phyloP scores from a whole-genome alignment of 2,329 filamentous ascomycete species.

The Fusarium buharicum region DNA sequence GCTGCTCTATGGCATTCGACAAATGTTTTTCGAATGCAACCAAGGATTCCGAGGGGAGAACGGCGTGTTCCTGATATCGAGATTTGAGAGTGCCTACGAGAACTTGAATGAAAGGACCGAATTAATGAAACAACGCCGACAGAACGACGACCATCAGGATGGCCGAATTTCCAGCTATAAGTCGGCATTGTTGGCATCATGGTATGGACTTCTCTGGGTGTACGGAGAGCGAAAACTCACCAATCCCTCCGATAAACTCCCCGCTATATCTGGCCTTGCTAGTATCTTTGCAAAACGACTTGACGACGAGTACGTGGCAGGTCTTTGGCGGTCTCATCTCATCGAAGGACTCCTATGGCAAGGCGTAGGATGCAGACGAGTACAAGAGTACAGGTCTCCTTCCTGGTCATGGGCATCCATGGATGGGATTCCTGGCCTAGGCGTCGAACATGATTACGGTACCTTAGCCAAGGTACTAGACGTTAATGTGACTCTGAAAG shows the following conservation, averaged over 20 bases:
- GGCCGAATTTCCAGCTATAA: not conserved
- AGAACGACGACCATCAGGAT: no score
- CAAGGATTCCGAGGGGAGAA: not conserved
- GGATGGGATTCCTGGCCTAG: not conserved
- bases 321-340: not conserved
- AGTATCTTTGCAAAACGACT: not conserved
- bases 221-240: not conserved
- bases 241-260: constrained; percentile 10
- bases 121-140: fast-evolving
- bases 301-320: not conserved
- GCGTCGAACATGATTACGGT: fast-evolving
- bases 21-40: constrained; percentile 5
- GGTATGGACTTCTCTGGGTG: not conserved
- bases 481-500: not conserved
- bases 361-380: not conserved
- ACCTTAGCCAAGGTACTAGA: not conserved
- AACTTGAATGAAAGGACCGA: fast-evolving
- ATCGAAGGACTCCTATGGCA: not conserved
- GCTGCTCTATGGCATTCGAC: not conserved
- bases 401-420: constrained; percentile 5
- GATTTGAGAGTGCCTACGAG: not conserved
- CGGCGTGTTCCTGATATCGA: not conserved
- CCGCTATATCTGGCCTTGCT: constrained; percentile 4
- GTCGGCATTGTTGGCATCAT: not conserved
- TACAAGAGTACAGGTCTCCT: not conserved